Evolutionary conservation across 805 yeast species (phyloP).

Genomic region (Barnettozyma vustinii): DNA sequence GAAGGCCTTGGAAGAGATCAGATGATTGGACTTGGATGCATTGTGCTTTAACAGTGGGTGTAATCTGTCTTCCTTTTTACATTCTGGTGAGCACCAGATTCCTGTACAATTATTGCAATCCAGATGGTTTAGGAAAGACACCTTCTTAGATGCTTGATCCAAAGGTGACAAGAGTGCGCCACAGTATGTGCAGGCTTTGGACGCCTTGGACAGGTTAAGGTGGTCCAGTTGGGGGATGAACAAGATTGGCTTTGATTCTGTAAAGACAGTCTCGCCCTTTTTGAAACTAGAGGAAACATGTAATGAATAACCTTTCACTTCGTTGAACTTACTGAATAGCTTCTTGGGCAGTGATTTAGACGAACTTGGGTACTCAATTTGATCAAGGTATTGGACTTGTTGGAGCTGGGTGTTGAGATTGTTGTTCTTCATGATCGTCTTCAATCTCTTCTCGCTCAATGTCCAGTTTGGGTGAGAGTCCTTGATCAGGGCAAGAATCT

Average conservation of each 20-base stretch:
- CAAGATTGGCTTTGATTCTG: constrained; percentile 52
- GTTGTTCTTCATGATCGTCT: constrained; percentile 46
- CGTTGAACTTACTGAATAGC: constrained; percentile 44
- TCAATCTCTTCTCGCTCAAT: constrained; percentile 52
- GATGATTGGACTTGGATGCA: constrained; percentile 34
- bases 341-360: constrained; percentile 38
- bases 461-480: constrained; percentile 55
- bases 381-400: constrained; percentile 44
- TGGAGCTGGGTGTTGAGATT: constrained; percentile 45
- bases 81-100: constrained; percentile 63
- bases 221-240: constrained; percentile 67
- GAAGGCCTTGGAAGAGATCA: constrained; percentile 22
- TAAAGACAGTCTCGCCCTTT: constrained; percentile 53
- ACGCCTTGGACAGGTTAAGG: constrained; percentile 48
- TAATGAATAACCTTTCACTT: constrained; percentile 56
- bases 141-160: constrained; percentile 16
- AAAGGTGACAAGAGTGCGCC: constrained; percentile 35
- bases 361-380: constrained; percentile 32
- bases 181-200: constrained; percentile 71
- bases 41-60: constrained; percentile 59
- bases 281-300: constrained; percentile 43
- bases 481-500: constrained; percentile 48
- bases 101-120: constrained; percentile 62
- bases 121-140: constrained; percentile 37
- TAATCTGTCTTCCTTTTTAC: constrained; percentile 48